Evolutionary conservation across 2,329 filamentous ascomycete genomes (phyloP), one percentile per base, ranked within the genome.

Genomic region (Venturia oleaginea): DNA sequence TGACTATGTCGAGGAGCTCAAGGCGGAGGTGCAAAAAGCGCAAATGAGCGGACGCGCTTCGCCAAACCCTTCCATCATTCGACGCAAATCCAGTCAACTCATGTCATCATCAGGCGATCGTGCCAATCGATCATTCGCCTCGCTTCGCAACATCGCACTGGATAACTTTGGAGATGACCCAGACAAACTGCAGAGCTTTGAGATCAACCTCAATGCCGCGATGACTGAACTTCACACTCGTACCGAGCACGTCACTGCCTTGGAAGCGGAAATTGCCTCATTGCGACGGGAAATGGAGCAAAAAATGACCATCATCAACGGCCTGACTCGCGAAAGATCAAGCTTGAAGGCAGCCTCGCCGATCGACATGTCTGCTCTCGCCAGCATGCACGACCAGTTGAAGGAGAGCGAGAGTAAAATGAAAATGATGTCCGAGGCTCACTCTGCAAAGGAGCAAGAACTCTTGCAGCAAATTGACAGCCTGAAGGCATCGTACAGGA

Each of bases 211-310:
- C 51, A 94, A 94, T 71, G 84, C 91, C 1, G 91, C 93, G 65
- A 93, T 97, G 87, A 90, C 94, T 70, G 94, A 99, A 73, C 81
- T 99, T 40, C 89, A 96, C 68, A 83, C 83, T 11, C 86, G 92
- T 51, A 92, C 92, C 46, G 92, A 97, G 74, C 87, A 92, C 34
- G 92, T 97, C 63, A 90, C 95, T 72, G 87, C 92, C 70, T 81
- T 99, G 17, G 94, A 99, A 75, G 86, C 86, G 6, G 93, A 96
- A 69, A 84, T 97, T 65, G 81, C 86, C 32, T 87, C 86, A 4
- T 85, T 92, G 27, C 94, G 91, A 79, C 96, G 92, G 79, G 94
- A 99, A 75, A 96, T 97, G 88, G 94, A 99, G 73, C 87, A 85
- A 67, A 99, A 99, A 83, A 92, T 93, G 81, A 90, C 91, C 37